Percentiles rank a stretch among this genome's conserved stretches.
These are phyloP conservation scores for Emergomyces pasteurianus DNA, from an alignment of 2,329 filamentous ascomycete genomes.

Conservation along the genomic window DNA sequence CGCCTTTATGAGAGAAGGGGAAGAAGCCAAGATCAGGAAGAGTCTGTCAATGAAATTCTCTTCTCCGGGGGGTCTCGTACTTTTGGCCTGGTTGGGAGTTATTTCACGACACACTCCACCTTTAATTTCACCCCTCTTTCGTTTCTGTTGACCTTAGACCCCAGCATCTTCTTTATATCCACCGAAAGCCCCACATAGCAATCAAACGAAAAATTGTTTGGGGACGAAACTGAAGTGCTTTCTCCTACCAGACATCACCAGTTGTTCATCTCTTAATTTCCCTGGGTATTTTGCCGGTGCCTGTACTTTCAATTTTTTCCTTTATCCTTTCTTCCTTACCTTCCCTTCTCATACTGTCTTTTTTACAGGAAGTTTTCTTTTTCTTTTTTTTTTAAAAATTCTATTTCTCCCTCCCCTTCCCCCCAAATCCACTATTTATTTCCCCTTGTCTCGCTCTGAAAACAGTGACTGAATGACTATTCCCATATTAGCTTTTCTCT, in stretches of 20 bases:
- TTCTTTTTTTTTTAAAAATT: neutral
- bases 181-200: neutral
- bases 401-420: too few species aligned
- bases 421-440: neutral
- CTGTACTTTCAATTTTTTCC: neutral
- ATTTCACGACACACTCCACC: neutral
- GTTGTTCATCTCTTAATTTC: neutral
- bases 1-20: neutral
- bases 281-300: neutral
- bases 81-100: neutral
- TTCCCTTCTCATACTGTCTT: slow-evolving; percentile 1
- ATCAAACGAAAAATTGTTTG: neutral
- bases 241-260: neutral
- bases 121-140: neutral
- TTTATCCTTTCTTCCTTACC: neutral
- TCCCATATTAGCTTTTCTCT: slow-evolving; percentile 1
- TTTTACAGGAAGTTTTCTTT: neutral
- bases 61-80: neutral
- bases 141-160: neutral
- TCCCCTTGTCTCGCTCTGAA: slow-evolving; percentile 1
- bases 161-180: neutral
- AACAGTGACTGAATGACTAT: slow-evolving; percentile 3
- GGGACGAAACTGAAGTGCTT: neutral
- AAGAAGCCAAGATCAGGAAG: neutral
- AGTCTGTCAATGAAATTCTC: neutral